A percentile compares a stretch with the other conserved stretches of the same genome.
Evolutionary conservation across 2,329 filamentous ascomycete species (phyloP).

Genomic region (Aspergillus glaucus): DNA sequence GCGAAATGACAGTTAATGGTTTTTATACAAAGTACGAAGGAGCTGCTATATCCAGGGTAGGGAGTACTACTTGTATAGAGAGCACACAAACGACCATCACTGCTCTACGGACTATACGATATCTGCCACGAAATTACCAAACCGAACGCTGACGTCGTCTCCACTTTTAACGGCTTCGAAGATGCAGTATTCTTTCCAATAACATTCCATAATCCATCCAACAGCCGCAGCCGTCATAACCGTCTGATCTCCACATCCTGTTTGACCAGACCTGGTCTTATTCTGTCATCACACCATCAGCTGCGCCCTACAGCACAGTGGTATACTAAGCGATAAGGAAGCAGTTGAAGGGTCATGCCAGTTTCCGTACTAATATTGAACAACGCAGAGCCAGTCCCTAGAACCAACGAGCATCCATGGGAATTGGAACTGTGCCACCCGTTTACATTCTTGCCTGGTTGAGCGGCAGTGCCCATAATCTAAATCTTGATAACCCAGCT

Average conservation of each 20-base stretch:
- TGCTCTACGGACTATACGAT: neutral
- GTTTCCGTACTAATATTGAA: conserved; percentile 51
- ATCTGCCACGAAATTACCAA: neutral
- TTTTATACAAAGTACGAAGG: too few relatives aligned
- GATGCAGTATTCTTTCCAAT: conserved; percentile 29
- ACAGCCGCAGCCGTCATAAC: conserved; percentile 38
- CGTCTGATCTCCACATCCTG: conserved; percentile 44
- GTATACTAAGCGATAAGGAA: conserved; percentile 3
- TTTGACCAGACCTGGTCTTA: conserved; percentile 41
- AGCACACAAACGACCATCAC: neutral
- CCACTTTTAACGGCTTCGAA: neutral
- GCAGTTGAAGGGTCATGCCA: conserved; percentile 25
- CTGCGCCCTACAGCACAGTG: too few relatives aligned
- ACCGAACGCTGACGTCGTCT: neutral
- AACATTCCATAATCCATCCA: conserved; percentile 39
- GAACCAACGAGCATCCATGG: conserved; percentile 43
- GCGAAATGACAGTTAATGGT: too few relatives aligned
- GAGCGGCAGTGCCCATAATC: conserved; percentile 26
- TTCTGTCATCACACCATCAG: conserved; percentile 23
- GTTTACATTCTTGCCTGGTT: conserved; percentile 35
- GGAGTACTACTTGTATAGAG: too few relatives aligned
- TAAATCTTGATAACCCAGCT: conserved; percentile 20
- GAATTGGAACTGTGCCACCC: conserved; percentile 38
- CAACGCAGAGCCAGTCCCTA: conserved; percentile 36
- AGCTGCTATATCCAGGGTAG: too few relatives aligned